phyloP scores from a whole-genome alignment of 495 filamentous ascomycete species.

The Xylaria bambusicola region DNA sequence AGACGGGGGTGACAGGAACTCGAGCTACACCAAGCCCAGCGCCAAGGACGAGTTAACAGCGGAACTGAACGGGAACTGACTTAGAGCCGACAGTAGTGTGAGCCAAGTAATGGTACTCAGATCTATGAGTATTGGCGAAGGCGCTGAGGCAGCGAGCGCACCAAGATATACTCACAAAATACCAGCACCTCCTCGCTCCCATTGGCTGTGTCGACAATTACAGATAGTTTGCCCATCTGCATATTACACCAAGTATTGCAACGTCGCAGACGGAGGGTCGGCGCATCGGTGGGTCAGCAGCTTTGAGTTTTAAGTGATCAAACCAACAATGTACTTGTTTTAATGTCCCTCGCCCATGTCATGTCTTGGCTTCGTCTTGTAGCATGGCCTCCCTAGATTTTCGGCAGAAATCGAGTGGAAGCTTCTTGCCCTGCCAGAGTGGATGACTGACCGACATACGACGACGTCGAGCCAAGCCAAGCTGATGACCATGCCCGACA shows the following conservation, averaged over 20 bases:
- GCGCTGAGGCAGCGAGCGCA: no score
- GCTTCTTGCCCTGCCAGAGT: not conserved
- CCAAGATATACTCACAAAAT: no score
- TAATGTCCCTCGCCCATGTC: not conserved
- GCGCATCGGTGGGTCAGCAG: not conserved
- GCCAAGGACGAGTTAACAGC: no score
- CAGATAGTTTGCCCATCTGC: not conserved
- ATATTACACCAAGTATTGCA: not conserved
- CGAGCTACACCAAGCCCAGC: no score
- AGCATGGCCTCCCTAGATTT: not conserved
- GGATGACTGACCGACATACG: not conserved
- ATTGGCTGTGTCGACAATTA: not conserved
- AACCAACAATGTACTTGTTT: not conserved
- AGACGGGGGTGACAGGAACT: no score
- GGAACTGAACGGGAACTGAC: no score
- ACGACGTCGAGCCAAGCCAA: not conserved
- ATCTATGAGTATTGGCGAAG: no score
- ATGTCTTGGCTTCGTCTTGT: not conserved
- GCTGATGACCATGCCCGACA: not conserved
- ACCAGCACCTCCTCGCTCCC: no score
- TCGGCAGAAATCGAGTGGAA: not conserved
- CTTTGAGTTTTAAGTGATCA: not conserved
- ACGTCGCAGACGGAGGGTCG: slow-evolving; percentile 1
- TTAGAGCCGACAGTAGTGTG: no score
- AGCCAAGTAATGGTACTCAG: no score